Conservation (phyloP, 2,329 filamentous ascomycete species). For the Curvularia sp. region DNA sequence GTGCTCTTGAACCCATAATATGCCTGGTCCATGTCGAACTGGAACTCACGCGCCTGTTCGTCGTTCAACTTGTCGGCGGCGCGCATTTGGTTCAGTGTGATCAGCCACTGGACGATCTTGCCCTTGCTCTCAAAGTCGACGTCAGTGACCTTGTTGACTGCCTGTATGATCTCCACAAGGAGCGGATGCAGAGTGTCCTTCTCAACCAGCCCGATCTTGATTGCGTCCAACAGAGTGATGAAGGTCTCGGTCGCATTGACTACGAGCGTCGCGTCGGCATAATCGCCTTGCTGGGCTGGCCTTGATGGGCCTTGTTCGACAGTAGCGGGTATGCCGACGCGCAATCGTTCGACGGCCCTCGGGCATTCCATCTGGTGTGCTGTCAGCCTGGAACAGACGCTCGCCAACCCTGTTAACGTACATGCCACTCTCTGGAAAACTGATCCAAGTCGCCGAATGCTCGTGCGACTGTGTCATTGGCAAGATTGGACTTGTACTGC, state of each 20-base stretch:
- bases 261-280: conserved; percentile 71
- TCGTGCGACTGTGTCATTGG: conserved; percentile 86
- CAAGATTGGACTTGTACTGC: conserved; percentile 94
- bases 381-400: conserved; percentile 20
- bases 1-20: conserved; percentile 93
- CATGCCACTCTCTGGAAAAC: conserved; percentile 92
- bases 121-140: conserved; percentile 92
- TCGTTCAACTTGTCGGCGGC: conserved; percentile 89
- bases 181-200: conserved; percentile 97
- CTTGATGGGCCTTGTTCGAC: conserved; percentile 64
- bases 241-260: conserved; percentile 95
- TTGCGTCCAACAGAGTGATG: conserved; percentile 94
- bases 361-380: conserved; percentile 82
- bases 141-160: conserved; percentile 95
- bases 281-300: conserved; percentile 48
- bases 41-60: conserved; percentile 85
- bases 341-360: conserved; percentile 88
- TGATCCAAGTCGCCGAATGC: conserved; percentile 88
- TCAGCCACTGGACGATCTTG: conserved; percentile 99
- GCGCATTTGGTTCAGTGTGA: conserved; percentile 96
- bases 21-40: conserved; percentile 91
- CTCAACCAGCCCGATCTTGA: conserved; percentile 88
- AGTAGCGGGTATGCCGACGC: conserved; percentile 91
- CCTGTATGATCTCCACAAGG: conserved; percentile 93
- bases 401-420: conserved; percentile 57